Conservation (phyloP, 2,329 filamentous ascomycete genomes). For the Sporothrix euskadiensis region DNA sequence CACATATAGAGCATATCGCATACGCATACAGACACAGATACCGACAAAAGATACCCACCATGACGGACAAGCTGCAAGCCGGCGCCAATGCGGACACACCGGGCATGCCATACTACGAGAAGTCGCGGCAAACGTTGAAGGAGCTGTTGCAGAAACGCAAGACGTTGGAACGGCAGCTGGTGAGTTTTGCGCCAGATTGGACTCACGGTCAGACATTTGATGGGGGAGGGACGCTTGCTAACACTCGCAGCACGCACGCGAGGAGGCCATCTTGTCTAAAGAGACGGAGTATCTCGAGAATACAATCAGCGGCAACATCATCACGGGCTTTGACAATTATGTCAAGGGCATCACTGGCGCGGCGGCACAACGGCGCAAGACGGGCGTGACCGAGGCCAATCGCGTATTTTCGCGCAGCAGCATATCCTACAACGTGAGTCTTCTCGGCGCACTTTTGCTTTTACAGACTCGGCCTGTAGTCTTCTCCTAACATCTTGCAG, state of each 20-base stretch:
- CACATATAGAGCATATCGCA: neutral
- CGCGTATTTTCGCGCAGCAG: conserved; percentile 70
- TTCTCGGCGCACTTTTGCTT: neutral
- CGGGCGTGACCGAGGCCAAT: conserved; percentile 66
- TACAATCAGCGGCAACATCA: conserved; percentile 88
- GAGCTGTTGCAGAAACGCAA: conserved; percentile 67
- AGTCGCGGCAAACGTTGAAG: conserved; percentile 66
- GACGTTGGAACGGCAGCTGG: conserved; percentile 47
- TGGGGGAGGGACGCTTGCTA: neutral
- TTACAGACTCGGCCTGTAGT: neutral
- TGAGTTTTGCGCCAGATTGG: conserved; percentile 29
- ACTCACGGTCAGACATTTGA: too few species aligned
- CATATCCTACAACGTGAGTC: conserved; percentile 57
- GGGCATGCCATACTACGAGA: conserved; percentile 69
- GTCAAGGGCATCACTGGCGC: conserved; percentile 80
- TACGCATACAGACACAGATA: neutral
- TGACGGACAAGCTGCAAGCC: conserved; percentile 40
- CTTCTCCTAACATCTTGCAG: neutral
- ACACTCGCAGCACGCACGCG: conserved; percentile 41
- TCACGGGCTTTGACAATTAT: conserved; percentile 96
- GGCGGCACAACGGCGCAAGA: conserved; percentile 63
- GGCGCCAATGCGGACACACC: conserved; percentile 45
- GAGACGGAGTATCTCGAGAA: conserved; percentile 90
- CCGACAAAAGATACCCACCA: conserved; percentile 25
- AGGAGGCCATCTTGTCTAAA: conserved; percentile 80